Base-by-base conservation (phyloP, 2,329 filamentous ascomycete species). In the Aspergillus intermedius region DNA sequence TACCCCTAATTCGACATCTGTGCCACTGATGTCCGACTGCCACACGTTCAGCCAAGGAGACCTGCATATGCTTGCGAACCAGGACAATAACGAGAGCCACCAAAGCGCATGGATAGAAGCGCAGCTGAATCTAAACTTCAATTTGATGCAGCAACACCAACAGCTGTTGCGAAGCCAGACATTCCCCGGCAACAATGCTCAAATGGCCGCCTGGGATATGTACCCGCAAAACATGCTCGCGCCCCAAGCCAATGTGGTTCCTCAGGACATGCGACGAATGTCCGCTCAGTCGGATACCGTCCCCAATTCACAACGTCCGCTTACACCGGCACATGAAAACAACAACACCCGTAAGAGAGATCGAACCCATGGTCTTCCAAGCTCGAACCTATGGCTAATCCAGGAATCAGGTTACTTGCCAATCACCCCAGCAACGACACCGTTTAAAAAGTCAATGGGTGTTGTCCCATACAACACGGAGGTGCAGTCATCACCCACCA, bases 401-500 rank as follows among this genome's bases (percentile, higher is more conserved):
- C 17, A 12, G 21, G 28, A 23, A 46, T 39, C 50, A 83, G 83
- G 73, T 55, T 84, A 81, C 58, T 80, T 81, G 55, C 84, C 84
- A 49, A 78, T 83, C 42, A 88, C 85, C 23, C 84, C 86, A 46
- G 79, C 78, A 59, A 80, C 82, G 46, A 86, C 82, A 17, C 83
- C 84, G 12, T 67, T 71, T 59, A 70, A 67, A 58, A 62, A 64
- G 56, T 63, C 67, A 46, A 63, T 64, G 52, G 65, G 67, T 50
- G 57, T 66, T 51, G 58, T 63, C 49, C 65, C 66, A 41, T 67
- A 70, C 47, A 64, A 64, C 53, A 64, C 64, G 53, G 71, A 69
- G 49, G 54, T 64, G 32, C 65, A 71, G 43, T 56, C 64, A 21
- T 72, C 70, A 19, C 70, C 72, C 28, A 64, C 63, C 47, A 71